phyloP scores from a whole-genome alignment of 2,329 filamentous ascomycete genomes.

The Cladosporium sp. region DNA sequence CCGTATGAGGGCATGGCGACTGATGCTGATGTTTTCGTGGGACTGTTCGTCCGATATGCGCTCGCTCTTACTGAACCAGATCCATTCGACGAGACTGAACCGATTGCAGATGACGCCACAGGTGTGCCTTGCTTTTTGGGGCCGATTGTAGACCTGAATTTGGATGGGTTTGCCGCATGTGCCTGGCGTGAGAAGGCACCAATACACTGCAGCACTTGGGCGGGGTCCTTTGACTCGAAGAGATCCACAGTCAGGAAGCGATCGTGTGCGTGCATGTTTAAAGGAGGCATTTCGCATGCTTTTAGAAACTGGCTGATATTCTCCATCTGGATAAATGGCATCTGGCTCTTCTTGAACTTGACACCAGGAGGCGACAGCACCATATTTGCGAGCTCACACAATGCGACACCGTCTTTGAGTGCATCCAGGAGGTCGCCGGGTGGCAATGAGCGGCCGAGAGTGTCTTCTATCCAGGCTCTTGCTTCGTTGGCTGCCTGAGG shows the following conservation, averaged over 20 bases:
- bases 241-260: conserved; percentile 96
- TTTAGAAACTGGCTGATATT: conserved; percentile 96
- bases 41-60: conserved; percentile 16
- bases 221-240: conserved; percentile 92
- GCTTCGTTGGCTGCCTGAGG: conserved; percentile 85
- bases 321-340: conserved; percentile 99
- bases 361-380: conserved; percentile 74
- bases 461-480: conserved; percentile 79
- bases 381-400: conserved; percentile 92
- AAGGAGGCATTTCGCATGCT: conserved; percentile 79
- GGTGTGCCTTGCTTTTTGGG: conserved; percentile 61
- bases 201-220: conserved; percentile 91
- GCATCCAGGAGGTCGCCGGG: conserved; percentile 77
- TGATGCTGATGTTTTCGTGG: conserved; percentile 27
- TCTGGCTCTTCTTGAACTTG: conserved; percentile 85
- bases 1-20: conserved; percentile 30
- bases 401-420: conserved; percentile 84
- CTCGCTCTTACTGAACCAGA: conserved; percentile 1
- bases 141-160: conserved; percentile 76
- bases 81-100: conserved; percentile 14
- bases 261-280: conserved; percentile 90
- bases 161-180: conserved; percentile 68
- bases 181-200: conserved; percentile 88
- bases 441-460: conserved; percentile 71
- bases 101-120: conserved; percentile 25